phyloP scores from a whole-genome alignment of 176 grass and related monocot species.

The Alloteropsis semialata region DNA sequence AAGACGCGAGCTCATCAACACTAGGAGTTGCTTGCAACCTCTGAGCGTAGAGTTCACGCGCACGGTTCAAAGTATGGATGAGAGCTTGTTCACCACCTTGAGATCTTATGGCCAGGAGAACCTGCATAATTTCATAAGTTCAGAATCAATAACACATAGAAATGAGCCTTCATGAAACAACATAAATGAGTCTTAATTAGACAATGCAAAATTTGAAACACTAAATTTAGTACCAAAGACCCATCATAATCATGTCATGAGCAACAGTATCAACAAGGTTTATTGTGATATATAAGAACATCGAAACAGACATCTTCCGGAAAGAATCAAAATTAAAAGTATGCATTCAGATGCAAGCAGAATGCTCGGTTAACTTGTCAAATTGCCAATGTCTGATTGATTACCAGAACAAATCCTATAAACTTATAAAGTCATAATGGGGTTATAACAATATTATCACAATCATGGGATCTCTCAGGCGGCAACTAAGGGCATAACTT shows the following conservation, averaged over 20 bases:
- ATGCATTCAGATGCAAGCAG: not conserved
- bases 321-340: not conserved
- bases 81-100: constrained; percentile 81
- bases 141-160: constrained; percentile 15
- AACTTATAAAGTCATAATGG: not conserved
- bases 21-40: constrained; percentile 36
- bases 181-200: not conserved
- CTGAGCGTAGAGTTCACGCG: constrained; percentile 76
- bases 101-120: constrained; percentile 78
- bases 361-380: not conserved
- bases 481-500: not conserved
- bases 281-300: not conserved
- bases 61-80: constrained; percentile 68
- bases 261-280: not conserved
- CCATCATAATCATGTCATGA: not conserved
- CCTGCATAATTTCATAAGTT: constrained; percentile 28
- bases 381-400: not conserved
- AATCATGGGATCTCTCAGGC: not conserved
- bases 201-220: not conserved
- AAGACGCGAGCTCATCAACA: constrained; percentile 68
- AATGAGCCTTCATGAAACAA: not conserved
- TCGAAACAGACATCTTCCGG: not conserved
- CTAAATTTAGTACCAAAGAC: not conserved
- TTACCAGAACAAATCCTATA: not conserved
- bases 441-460: not conserved